Base-by-base conservation (phyloP, 371 early-diverging fungal genomes). In the Mortierella sp. region DNA sequence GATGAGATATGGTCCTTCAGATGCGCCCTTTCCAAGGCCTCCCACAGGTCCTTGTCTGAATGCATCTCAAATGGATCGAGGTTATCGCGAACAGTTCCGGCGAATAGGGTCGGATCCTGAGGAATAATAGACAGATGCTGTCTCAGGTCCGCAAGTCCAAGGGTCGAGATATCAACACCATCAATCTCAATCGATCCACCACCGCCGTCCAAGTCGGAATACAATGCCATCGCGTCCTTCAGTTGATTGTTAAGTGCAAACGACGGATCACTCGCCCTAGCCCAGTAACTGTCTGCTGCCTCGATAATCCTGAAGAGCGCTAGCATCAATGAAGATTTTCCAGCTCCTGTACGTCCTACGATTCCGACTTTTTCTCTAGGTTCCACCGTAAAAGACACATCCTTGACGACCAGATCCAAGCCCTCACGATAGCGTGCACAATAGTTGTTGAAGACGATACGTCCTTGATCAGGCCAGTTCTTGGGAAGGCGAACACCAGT, bases 241-340 rank as follows among this genome's bases (percentile, higher is more conserved):
- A 64, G 0, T 82, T 67, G 88, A 90, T n/a, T 89, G 87, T 3
- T 34, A 4, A 34, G 87, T 43, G 52, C 24, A 15, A 15, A 7
- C 14, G 42, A 15, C 19, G 32, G 14, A 6, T 53, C 32, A 7
- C 55, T 48, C 12, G 58, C 54, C 47, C 30, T 32, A 4, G 63
- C 54, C 43, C 41, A 54, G 26, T 44, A 24, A 14, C 47, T 37
- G 49, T 57, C 63, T 21, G 86, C 86, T 6, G 94, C 88, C 68
- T 96, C 96, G 23, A 95, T 84, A 47, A 96, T 86, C 32, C 96
- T 86, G 87, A 96, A 96, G 58, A 96, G 79, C 19, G 89, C 85
- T 56, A 93, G 79, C 15, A 91, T 93, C 60, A 94, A 64, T 15
- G 92, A 89, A 24, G 87, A 86, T 79, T 96, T 96, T 44, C 97